Evolutionary conservation across 2,329 filamentous ascomycete genomes (phyloP), one percentile per base, ranked within the genome.

Genomic region (Metarhizium rileyi): DNA sequence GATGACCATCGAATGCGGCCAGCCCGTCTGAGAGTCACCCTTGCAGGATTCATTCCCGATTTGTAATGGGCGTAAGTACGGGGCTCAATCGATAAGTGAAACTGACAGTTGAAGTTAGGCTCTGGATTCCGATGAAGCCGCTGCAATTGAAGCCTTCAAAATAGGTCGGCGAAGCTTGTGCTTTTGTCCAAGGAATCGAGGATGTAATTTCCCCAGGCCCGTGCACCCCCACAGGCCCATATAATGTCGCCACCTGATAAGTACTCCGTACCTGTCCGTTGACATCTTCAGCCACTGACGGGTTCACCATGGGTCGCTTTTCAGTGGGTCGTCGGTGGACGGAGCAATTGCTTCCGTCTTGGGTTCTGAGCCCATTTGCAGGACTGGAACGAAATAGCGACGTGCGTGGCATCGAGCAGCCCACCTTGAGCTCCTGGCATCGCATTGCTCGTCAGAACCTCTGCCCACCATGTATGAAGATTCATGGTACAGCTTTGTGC

Each of bases 401-500:
- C 50, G 45, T 42, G 35, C 45, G 46, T 51, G 60, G 61, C 61
- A 61, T 65, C 56, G 58, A 53, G 49, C 56, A 53, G 38, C 49
- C 51, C 52, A 22, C 28, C 20, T 28, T 44, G 25, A 48, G 38
- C 33, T 44, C 7, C 46, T 33, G 33, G 30, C 25, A 45, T 50
- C 43, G 41, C 50, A 36, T 20, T 47, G 28, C 48, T 48, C 43
- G 28, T 47, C 38, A 16, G 12, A 12, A 8, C 36, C 14, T 18
- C 27, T 46, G 28, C 45, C 44, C 49, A 71, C 56, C 57, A 90
- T 89, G 85, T 87, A 87, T 66, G 87, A 91, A 67, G 87, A 91
- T 66, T 82, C 85, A 27, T 91, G 87, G 86, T 89, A 90, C 70
- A 87, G 78, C 63, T 84, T 88, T 62, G 80, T 87, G 55, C 78